Conservation (phyloP, 441 rosid genomes). For the Adansonia madagascariensis region DNA sequence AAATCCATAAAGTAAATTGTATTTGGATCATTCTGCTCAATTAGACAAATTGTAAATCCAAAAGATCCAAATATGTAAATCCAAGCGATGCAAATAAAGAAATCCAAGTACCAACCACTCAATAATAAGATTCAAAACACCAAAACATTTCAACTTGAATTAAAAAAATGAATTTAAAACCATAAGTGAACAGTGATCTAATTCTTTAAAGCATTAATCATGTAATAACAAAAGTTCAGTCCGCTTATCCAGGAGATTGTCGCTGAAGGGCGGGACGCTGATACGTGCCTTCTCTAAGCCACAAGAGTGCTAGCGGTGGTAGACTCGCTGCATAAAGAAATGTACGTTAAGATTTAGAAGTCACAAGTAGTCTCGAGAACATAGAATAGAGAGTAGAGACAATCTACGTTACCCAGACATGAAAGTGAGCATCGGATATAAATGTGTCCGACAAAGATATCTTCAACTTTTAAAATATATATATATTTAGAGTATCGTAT, state of each 20-base stretch:
- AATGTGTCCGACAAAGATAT: too few relatives aligned
- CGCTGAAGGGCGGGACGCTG: not conserved
- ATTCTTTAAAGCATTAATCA: not conserved
- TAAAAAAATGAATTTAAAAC: not conserved
- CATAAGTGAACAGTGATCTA: not conserved
- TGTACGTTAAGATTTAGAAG: not conserved
- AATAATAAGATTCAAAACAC: not conserved
- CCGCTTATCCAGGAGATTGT: not conserved
- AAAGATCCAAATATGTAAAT: too few relatives aligned
- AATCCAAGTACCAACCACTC: not conserved
- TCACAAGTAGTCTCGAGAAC: too few relatives aligned
- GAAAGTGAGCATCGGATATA: too few relatives aligned
- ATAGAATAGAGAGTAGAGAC: not conserved
- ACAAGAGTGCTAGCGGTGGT: conserved; percentile 65
- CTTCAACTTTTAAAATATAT: too few relatives aligned
- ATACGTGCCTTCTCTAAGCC: conserved; percentile 35
- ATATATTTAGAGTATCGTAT: too few relatives aligned
- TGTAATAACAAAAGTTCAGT: not conserved
- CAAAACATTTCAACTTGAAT: not conserved
- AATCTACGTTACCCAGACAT: not conserved
- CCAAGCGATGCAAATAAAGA: too few relatives aligned
- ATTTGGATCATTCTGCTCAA: too few relatives aligned
- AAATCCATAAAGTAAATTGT: too few relatives aligned
- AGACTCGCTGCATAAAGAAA: conserved; percentile 44
- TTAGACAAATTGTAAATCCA: too few relatives aligned